phyloP scores from a whole-genome alignment of 805 yeast genomes.

The Candida ficus region DNA sequence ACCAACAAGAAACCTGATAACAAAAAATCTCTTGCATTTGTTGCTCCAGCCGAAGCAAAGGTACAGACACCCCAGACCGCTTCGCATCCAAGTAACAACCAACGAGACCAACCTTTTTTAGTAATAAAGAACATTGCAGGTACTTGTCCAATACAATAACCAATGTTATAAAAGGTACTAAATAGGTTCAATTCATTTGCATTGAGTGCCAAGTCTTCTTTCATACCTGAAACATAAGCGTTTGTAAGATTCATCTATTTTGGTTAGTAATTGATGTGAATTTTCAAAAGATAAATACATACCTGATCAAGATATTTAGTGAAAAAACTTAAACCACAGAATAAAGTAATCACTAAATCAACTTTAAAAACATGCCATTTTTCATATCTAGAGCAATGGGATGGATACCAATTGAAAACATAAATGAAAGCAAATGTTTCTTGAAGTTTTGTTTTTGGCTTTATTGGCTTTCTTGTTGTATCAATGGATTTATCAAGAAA shows the following conservation, averaged over 20 bases:
- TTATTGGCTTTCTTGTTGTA: neutral
- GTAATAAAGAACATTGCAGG: conserved; percentile 20
- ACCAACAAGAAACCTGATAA: conserved; percentile 45
- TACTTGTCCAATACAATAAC: conserved; percentile 7
- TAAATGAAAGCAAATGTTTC: neutral
- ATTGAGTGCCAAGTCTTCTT: conserved; percentile 45
- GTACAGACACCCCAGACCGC: conserved; percentile 1
- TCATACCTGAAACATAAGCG: conserved; percentile 62
- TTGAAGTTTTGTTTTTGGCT: neutral
- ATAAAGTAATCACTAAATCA: conserved; percentile 16
- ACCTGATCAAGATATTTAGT: neutral
- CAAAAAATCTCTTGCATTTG: conserved; percentile 22
- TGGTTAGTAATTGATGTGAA: too few species aligned
- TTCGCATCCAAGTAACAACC: conserved; percentile 24
- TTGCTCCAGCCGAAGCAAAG: neutral
- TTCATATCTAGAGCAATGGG: conserved; percentile 6
- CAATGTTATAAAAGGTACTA: too few species aligned
- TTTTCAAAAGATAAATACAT: too few species aligned
- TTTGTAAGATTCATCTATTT: conserved; percentile 46
- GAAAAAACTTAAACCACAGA: conserved; percentile 1
- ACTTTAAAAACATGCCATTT: conserved; percentile 6
- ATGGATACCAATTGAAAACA: conserved; percentile 6
- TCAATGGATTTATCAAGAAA: neutral
- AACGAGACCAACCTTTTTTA: conserved; percentile 3
- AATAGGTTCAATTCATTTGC: conserved; percentile 59